Base-by-base conservation (phyloP, 176 grass and related monocot genomes). In the Raddia guianensis region DNA sequence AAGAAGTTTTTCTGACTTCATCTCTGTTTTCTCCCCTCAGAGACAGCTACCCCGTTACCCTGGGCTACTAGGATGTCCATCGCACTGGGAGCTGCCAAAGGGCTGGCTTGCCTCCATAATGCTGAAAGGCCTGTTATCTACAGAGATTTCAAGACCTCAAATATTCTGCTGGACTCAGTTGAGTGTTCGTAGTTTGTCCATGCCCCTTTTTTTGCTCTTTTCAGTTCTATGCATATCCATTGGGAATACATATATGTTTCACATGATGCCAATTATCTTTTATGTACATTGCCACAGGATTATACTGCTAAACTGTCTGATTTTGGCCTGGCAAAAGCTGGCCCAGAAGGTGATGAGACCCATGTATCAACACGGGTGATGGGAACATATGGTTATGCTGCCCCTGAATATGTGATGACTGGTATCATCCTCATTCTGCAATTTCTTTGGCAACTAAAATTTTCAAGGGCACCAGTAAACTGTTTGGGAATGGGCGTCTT, bases 391-490 rank as follows among this genome's bases (percentile, higher is more conserved):
- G 96, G 96, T 52, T 99, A 99, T 90, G 96, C 96, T 64, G 96
- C 96, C 12, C 96, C 96, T 43, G 96, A 99, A 93, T 99, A 99
- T 77, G 96, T 99, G 79, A 99, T 99, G 96, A 99, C 96, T 7
- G 96, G 96, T 99, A 89, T 27, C 63, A n/a, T 48, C 52, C 79
- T 82, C 20, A 9, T 70, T 70, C 9, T 68, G 14, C 53, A 54
- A 65, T 46, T 60, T n/a, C 8, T 50, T 48, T 75, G 32, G 5
- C 55, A 68, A 48, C 52, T 68, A 12, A 14, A 12, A 14, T 11
- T 73, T 61, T 66, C 12, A 7, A 65, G 54, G 48, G 42, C 27
- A 43, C 0, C 15, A 63, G 27, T 59, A n/a, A 20, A 70, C 7
- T 35, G 4, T 63, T 63, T 34, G 5, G 34, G 49, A 7, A 63